These are phyloP conservation scores for Quillaja saponaria DNA, from an alignment of 306 rosid genomes.

Conservation along the genomic window DNA sequence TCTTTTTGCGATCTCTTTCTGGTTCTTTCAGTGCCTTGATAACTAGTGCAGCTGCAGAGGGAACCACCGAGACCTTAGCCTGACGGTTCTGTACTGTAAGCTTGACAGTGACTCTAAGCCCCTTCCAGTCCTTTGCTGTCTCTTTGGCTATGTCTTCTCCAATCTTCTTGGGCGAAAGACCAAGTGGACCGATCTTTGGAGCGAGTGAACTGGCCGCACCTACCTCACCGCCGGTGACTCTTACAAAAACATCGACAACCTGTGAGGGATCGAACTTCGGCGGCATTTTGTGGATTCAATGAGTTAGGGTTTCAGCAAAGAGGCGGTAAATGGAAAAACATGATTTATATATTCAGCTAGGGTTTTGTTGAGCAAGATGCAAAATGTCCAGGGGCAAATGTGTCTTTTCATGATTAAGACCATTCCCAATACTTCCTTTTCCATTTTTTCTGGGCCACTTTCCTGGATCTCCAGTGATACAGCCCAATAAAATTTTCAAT, in stretches of 20 bases:
- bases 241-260: conserved; percentile 79
- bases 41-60: conserved; percentile 90
- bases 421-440: no score
- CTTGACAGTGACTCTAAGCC: conserved; percentile 80
- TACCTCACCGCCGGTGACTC: conserved; percentile 93
- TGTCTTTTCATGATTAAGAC: no score
- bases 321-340: neutral
- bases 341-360: conserved; percentile 21
- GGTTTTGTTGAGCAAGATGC: conserved; percentile 23
- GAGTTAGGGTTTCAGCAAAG: conserved; percentile 36
- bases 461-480: no score
- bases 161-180: conserved; percentile 89
- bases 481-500: no score
- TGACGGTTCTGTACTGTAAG: conserved; percentile 94
- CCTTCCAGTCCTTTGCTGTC: conserved; percentile 96
- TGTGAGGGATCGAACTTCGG: conserved; percentile 91
- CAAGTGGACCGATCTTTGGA: conserved; percentile 91
- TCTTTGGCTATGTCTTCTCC: conserved; percentile 96
- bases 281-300: conserved; percentile 52
- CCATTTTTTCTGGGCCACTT: no score
- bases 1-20: conserved; percentile 83
- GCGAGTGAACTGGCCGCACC: conserved; percentile 95
- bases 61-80: conserved; percentile 87
- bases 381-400: no score
- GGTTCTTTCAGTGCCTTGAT: conserved; percentile 90